A percentile compares a stretch with the other conserved stretches of the same genome.
These are phyloP conservation scores for Neurospora tetraspora DNA, from an alignment of 495 filamentous ascomycete genomes.

Conservation along the genomic window DNA sequence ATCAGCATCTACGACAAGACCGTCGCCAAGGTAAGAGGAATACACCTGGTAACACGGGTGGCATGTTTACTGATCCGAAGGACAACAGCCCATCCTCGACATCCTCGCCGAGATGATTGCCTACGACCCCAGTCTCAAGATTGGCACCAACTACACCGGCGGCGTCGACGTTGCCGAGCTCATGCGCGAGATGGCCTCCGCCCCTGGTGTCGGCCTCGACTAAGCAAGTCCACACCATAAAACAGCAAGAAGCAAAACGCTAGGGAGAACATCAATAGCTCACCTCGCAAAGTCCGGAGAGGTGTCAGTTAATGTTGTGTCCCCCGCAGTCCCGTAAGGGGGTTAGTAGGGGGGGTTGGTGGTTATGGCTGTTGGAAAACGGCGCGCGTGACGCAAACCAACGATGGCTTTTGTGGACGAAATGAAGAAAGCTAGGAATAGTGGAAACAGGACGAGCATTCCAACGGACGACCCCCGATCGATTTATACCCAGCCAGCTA, in stretches of 20 bases:
- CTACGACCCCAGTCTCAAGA: conserved; percentile 61
- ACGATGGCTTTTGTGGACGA: background rate
- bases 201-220: conserved; percentile 36
- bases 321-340: background rate
- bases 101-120: conserved; percentile 97
- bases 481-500: background rate
- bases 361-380: background rate
- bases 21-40: conserved; percentile 61
- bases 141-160: conserved; percentile 41
- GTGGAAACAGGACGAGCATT: background rate
- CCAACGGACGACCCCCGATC: background rate
- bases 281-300: background rate
- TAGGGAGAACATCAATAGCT: background rate
- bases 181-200: conserved; percentile 24
- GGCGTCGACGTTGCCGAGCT: conserved; percentile 22
- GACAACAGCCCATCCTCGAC: conserved; percentile 69
- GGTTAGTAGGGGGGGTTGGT: background rate
- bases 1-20: conserved; percentile 98
- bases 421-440: background rate
- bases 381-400: background rate
- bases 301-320: background rate
- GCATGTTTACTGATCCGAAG: background rate
- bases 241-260: background rate
- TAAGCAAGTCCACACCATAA: conserved; percentile 12
- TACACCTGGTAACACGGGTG: background rate